Base-by-base conservation (phyloP, 2,329 filamentous ascomycete species). In the Alternaria gansuensis region DNA sequence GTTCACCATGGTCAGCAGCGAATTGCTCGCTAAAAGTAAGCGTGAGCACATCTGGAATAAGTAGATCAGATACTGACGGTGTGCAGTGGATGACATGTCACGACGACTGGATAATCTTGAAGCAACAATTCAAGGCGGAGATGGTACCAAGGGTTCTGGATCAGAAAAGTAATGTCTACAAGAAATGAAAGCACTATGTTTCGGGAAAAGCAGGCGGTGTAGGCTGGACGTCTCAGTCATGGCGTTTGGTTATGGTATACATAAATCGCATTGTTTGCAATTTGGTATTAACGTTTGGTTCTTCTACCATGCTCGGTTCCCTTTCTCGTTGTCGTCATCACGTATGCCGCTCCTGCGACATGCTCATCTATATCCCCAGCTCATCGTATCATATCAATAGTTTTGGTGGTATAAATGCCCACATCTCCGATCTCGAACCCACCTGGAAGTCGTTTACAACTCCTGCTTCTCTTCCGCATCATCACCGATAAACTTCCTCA, bases 31-130 rank as follows among this genome's bases (percentile, higher is more conserved):
- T 36, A 97, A 96, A 80, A 91, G 93, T 96, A 78, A 75, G 88
- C 4, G 26, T 81, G 10, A 31, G 41, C 4, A 23, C 55, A n/a
- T 46, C 17, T 21, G 10, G 3, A 7, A 2, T 0, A 3, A 8
- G 1, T 7, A 14, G 9, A 9, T 1, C 13, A 8, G 37, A 23
- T 28, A 40, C 51, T 63, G 8, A 59, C 8, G 7, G 29, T 6
- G 21, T 3, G 17, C 26, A 97, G 93, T 97, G 90, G 93, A 97
- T 73, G 93, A 97, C 64, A 97, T 97, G 93, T 90, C 91, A 13
- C 85, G 90, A 60, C 87, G 93, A 26, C 81, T 97, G 23, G 93
- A 97, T 74, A 92, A 88, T 57, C 84, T 97, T 10, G 93, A 96
- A 76, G 83, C 89, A 24, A 88, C 89, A 13, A 82, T 96, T 43